Evolutionary conservation across 225 moss, liverwort and hornwort species (phyloP).

Genomic region (Neckera pumila): DNA sequence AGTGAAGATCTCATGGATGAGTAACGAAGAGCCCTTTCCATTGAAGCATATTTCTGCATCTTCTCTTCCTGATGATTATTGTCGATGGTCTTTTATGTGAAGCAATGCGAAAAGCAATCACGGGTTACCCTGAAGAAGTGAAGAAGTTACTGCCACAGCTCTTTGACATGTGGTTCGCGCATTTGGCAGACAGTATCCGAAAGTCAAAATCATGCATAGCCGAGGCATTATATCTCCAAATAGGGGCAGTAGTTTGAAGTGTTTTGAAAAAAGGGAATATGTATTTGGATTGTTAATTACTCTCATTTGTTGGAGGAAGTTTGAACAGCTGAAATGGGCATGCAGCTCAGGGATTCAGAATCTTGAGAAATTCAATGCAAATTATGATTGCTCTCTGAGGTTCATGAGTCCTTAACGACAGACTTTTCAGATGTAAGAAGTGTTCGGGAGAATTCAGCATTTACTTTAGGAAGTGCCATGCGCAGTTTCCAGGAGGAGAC

Average conservation of each 20-base stretch:
- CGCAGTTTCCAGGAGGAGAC: constrained; percentile 43
- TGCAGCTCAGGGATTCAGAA: neutral
- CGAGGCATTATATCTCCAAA: neutral
- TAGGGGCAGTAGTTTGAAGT: neutral
- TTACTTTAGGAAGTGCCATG: constrained; percentile 23
- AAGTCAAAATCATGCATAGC: neutral
- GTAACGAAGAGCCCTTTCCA: neutral
- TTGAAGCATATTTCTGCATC: neutral
- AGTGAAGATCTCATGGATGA: neutral
- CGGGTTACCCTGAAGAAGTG: constrained; percentile 59
- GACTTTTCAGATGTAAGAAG: no score
- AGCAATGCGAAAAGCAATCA: constrained; percentile 55
- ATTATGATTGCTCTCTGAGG: neutral
- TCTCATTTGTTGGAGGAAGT: neutral
- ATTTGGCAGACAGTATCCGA: constrained; percentile 78
- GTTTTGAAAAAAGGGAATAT: neutral
- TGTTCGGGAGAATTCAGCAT: no score
- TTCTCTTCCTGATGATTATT: constrained; percentile 1
- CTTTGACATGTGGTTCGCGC: constrained; percentile 55
- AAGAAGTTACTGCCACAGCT: constrained; percentile 38
- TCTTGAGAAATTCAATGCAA: neutral
- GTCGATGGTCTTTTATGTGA: neutral
- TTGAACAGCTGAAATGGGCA: neutral
- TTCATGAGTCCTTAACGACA: no score
- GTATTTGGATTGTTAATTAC: neutral